These are phyloP conservation scores for Magnolia sinica DNA, from an alignment of 164 flowering plant genomes.

Conservation along the genomic window DNA sequence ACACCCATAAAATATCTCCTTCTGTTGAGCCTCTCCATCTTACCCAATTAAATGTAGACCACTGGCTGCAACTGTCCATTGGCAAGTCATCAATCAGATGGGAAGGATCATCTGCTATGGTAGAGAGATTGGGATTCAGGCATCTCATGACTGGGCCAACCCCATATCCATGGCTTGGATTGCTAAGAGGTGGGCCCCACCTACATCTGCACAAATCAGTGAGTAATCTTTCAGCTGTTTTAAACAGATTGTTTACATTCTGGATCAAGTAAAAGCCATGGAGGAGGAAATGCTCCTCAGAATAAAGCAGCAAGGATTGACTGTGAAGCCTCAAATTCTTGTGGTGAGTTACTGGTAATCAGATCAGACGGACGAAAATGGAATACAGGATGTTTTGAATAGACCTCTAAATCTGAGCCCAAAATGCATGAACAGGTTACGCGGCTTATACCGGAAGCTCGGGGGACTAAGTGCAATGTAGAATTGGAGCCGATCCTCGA, in stretches of 20 bases:
- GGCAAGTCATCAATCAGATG: too few species aligned
- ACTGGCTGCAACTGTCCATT: too few species aligned
- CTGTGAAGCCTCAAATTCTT: constrained; percentile 75
- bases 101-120: too few species aligned
- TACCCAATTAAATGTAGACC: too few species aligned
- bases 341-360: constrained; percentile 48
- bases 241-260: constrained; percentile 82
- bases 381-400: neutral
- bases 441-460: constrained; percentile 85
- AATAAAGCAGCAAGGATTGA: constrained; percentile 78
- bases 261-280: constrained; percentile 92
- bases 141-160: too few species aligned
- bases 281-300: constrained; percentile 81
- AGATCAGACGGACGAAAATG: neutral
- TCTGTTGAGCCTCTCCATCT: too few species aligned
- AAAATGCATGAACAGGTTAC: constrained; percentile 53
- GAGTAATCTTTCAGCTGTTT: neutral
- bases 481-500: constrained; percentile 62
- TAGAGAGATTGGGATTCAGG: too few species aligned
- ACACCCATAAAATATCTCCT: too few species aligned
- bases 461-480: constrained; percentile 82
- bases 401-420: neutral
- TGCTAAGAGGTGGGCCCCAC: too few species aligned
- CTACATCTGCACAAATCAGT: too few species aligned
- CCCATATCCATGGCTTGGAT: too few species aligned